Percentiles rank a stretch among this genome's conserved stretches.
These are phyloP conservation scores for Coprinellus aureogranulatus DNA, from an alignment of 768 basidiomycete genomes.

Conservation along the genomic window DNA sequence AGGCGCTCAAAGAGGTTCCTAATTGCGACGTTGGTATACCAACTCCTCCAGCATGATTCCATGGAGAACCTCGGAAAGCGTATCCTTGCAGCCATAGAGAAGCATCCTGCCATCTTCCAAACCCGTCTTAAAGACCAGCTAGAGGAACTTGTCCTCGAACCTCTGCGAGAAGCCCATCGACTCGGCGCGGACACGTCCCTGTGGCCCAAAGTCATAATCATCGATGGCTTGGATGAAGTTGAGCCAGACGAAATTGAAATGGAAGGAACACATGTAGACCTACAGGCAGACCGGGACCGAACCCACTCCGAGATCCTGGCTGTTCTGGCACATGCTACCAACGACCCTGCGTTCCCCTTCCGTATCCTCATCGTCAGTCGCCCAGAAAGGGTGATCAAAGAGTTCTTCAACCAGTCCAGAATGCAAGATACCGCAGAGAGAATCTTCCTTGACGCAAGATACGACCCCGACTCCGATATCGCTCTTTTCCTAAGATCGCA, in stretches of 20 bases:
- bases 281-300: not conserved
- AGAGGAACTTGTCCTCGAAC: not conserved
- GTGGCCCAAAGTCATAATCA: slow-evolving; percentile 1
- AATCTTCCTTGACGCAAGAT: not conserved
- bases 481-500: not conserved
- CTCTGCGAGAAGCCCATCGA: not conserved
- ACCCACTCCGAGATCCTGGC: slow-evolving; percentile 1
- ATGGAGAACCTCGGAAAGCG: not conserved
- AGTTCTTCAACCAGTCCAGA: not conserved
- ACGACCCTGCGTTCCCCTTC: slow-evolving; percentile 1
- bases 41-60: not conserved
- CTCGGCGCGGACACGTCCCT: not conserved
- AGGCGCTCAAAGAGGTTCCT: not conserved
- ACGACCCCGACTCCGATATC: slow-evolving; percentile 4
- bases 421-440: too few species aligned
- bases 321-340: not conserved
- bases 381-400: not conserved
- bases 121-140: not conserved
- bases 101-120: not conserved
- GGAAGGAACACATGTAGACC: not conserved
- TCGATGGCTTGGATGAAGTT: slow-evolving; percentile 15
- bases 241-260: not conserved
- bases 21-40: not conserved
- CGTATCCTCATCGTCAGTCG: slow-evolving; percentile 8
- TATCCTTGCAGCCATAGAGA: not conserved